These are phyloP conservation scores for Calophaca sinica DNA, from an alignment of 306 rosid species.

Conservation along the genomic window DNA sequence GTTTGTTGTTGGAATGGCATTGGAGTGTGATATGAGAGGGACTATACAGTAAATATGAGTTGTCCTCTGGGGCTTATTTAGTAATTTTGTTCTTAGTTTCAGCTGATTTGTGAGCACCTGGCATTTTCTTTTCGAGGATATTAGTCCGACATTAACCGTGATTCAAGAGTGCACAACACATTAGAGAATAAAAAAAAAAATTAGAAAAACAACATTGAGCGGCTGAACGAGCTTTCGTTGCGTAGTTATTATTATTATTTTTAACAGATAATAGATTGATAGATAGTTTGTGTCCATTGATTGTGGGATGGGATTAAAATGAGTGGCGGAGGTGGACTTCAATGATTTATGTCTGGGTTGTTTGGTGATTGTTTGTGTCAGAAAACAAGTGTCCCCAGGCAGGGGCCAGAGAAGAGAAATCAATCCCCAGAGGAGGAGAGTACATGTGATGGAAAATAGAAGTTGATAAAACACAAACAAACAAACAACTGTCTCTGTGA, in stretches of 20 bases:
- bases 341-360: conserved; percentile 40
- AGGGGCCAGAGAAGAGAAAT: conserved; percentile 29
- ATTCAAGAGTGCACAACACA: no score
- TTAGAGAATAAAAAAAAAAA: no score
- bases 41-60: conserved; percentile 20
- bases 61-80: conserved; percentile 42
- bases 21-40: conserved; percentile 30
- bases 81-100: conserved; percentile 26
- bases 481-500: no score
- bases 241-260: no score
- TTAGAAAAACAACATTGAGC: no score
- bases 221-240: no score
- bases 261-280: no score
- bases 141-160: no score
- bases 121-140: conserved; percentile 18
- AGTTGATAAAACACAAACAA: not conserved
- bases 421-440: conserved; percentile 28
- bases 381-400: conserved; percentile 23
- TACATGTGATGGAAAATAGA: conserved; percentile 20
- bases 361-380: conserved; percentile 32
- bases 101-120: conserved; percentile 19
- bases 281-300: no score
- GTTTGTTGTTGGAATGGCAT: conserved; percentile 41
- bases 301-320: not conserved
- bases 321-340: conserved; percentile 37